Evolutionary conservation across 2,329 filamentous ascomycete species (phyloP).

Genomic region (Lecanicillium sp.): DNA sequence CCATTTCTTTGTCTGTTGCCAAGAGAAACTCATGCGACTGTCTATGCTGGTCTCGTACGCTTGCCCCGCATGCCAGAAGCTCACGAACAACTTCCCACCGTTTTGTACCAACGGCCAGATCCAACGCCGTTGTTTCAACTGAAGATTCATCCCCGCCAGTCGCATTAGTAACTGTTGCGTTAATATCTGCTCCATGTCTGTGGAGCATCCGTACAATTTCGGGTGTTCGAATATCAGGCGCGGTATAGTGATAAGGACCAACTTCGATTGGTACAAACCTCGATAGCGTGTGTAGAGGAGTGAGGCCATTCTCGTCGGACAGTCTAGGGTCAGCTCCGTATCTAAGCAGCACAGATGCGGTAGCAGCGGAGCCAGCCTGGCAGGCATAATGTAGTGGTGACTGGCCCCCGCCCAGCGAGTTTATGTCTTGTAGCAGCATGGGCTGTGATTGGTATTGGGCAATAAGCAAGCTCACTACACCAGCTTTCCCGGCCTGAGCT

Average conservation of each 20-base stretch:
- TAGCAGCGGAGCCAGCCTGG: neutral
- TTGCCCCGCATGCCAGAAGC: neutral
- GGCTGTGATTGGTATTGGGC: neutral
- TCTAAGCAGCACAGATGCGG: neutral
- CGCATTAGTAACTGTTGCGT: neutral
- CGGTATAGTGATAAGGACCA: too few species aligned
- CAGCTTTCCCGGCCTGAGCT: neutral
- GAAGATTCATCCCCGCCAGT: neutral
- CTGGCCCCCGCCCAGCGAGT: neutral
- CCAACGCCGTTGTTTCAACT: neutral
- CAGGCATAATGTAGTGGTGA: slow-evolving; percentile 2
- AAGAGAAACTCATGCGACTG: neutral
- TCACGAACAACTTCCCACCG: slow-evolving; percentile 4
- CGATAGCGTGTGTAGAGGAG: neutral
- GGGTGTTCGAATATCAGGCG: neutral
- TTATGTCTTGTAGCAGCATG: neutral
- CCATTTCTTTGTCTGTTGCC: slow-evolving; percentile 1
- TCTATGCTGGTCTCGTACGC: neutral
- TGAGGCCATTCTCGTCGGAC: neutral
- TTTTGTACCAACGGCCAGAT: neutral
- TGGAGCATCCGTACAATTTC: slow-evolving; percentile 3
- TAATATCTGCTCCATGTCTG: neutral
- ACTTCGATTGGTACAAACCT: neutral
- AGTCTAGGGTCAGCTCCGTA: neutral
- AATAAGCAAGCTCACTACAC: neutral